These are phyloP conservation scores for Crataegus laevigata DNA, from an alignment of 306 rosid genomes.

Conservation along the genomic window DNA sequence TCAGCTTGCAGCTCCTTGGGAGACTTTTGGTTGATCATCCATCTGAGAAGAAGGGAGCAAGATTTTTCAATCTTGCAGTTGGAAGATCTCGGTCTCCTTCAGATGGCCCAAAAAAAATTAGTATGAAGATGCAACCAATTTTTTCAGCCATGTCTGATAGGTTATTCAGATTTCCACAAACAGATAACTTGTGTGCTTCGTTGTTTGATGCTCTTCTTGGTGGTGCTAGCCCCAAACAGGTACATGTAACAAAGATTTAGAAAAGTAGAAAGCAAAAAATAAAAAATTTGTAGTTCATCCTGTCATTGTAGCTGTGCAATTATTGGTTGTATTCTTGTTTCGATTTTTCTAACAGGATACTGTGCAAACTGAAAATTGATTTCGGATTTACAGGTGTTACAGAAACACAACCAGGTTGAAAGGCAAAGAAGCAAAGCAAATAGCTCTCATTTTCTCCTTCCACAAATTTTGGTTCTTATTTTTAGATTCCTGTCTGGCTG, in stretches of 20 bases:
- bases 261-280: background rate
- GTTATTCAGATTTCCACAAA: slow-evolving; percentile 81
- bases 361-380: background rate
- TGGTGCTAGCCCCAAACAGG: slow-evolving; percentile 99
- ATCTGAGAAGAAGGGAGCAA: slow-evolving; percentile 83
- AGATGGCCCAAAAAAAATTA: slow-evolving; percentile 53
- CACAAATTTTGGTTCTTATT: slow-evolving; percentile 79
- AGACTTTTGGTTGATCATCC: slow-evolving; percentile 90
- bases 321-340: background rate
- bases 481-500: slow-evolving; percentile 77
- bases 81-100: slow-evolving; percentile 59
- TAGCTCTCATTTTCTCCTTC: slow-evolving; percentile 73
- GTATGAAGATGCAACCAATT: slow-evolving; percentile 62
- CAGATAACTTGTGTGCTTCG: slow-evolving; percentile 84
- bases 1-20: slow-evolving; percentile 89
- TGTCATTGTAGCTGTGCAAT: background rate
- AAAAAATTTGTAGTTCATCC: background rate
- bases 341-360: background rate
- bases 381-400: slow-evolving; percentile 67
- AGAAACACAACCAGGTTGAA: slow-evolving; percentile 63
- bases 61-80: slow-evolving; percentile 70
- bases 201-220: slow-evolving; percentile 98
- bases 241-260: slow-evolving; percentile 13
- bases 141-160: slow-evolving; percentile 77
- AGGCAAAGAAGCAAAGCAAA: slow-evolving; percentile 67